Percentiles rank a stretch among this genome's conserved stretches.
Conservation (phyloP, 768 basidiomycete genomes). For the Kwoniella dendrophila region DNA sequence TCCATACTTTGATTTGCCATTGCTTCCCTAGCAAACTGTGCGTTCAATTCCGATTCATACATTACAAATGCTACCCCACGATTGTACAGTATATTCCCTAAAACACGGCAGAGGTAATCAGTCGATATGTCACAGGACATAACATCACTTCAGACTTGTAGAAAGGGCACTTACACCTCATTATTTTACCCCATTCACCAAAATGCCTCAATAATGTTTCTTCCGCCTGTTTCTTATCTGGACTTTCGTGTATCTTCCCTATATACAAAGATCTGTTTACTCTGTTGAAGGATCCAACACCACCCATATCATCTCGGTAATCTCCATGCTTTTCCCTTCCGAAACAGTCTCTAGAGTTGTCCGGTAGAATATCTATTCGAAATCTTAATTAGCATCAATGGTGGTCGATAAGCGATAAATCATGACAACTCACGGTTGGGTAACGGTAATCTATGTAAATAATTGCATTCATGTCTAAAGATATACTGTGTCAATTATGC, state of each 20-base stretch:
- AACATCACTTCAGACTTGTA: too few species aligned
- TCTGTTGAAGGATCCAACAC: slow-evolving; percentile 92
- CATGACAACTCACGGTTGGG: slow-evolving; percentile 57
- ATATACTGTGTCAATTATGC: background rate
- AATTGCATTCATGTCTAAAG: slow-evolving; percentile 78
- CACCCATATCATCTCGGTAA: slow-evolving; percentile 99
- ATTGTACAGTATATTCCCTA: slow-evolving; percentile 87
- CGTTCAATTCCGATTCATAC: slow-evolving; percentile 79
- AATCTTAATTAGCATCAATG: slow-evolving; percentile 9
- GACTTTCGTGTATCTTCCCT: slow-evolving; percentile 80
- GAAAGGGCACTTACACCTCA: slow-evolving; percentile 72
- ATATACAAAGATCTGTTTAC: slow-evolving; percentile 94
- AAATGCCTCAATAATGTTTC: slow-evolving; percentile 89
- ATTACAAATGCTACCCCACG: slow-evolving; percentile 97
- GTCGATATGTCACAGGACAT: background rate
- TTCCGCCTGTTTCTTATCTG: slow-evolving; percentile 75
- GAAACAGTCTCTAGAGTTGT: slow-evolving; percentile 94
- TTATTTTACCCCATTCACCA: slow-evolving; percentile 92
- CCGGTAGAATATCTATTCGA: slow-evolving; percentile 64
- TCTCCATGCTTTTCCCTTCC: slow-evolving; percentile 95
- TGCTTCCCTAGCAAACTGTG: slow-evolving; percentile 95
- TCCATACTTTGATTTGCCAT: slow-evolving; percentile 99
- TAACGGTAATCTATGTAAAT: slow-evolving; percentile 84
- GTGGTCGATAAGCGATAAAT: background rate
- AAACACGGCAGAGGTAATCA: slow-evolving; percentile 21